Evolutionary conservation across 169 alveolate genomes (phyloP).

Genomic region (Eimeria praecox): DNA sequence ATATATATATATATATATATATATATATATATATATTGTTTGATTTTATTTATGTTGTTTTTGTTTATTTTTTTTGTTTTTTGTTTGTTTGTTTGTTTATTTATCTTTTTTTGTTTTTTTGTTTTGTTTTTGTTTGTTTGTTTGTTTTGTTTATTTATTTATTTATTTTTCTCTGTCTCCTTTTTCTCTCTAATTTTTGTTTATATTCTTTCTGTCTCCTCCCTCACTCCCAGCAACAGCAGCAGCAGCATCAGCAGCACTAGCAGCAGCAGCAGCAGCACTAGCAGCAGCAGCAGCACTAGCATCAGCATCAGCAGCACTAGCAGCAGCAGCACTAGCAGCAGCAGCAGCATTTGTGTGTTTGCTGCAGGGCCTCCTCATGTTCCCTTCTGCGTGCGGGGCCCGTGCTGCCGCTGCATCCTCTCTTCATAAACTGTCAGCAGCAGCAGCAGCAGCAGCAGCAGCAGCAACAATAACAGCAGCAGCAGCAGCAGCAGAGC

Average conservation of each 20-base stretch:
- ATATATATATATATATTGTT: neutral
- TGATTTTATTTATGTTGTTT: neutral
- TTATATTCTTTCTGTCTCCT: neutral
- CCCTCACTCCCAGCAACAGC: too few species aligned
- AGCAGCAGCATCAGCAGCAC: too few species aligned
- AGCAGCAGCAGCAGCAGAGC: neutral
- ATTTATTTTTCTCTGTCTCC: neutral
- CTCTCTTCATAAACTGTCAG: neutral
- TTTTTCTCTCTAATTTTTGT: neutral
- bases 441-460: conserved; percentile 17
- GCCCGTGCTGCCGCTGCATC: conserved; percentile 45
- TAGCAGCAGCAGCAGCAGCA: too few species aligned
- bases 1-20: neutral
- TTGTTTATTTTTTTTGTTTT: neutral
- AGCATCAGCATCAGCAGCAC: too few species aligned
- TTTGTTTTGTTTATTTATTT: neutral
- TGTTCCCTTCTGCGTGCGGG: neutral
- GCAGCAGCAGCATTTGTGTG: neutral
- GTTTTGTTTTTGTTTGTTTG: neutral
- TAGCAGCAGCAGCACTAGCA: too few species aligned
- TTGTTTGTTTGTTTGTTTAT: neutral
- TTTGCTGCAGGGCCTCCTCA: conserved; percentile 8
- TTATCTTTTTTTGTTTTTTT: neutral
- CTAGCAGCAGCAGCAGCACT: too few species aligned
- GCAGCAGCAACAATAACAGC: neutral